Evolutionary conservation across 208 protist genomes (phyloP), one percentile per base, ranked within the genome.

Genomic region (Leishmania guyanensis): DNA sequence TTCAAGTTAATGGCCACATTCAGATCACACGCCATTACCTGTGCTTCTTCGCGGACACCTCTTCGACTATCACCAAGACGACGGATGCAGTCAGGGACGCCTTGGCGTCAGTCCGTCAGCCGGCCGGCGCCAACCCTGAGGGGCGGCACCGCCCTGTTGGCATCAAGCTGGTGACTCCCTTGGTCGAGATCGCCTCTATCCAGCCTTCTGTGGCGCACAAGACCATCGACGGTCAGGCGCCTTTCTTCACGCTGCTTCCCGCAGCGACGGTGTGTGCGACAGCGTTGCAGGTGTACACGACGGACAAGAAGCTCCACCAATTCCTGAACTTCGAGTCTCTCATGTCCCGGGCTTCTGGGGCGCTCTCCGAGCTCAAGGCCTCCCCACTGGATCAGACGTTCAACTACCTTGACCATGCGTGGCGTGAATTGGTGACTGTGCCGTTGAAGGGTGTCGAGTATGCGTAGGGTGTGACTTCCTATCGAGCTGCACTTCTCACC

Each of bases 361-460:
- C 78, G 39, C 64, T 96, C 43, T 87, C 83, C 5, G 84, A 88
- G 79, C 93, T 29, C 92, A 93, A 78, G 91, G 22, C 91, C 51
- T 86, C 81, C 22, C 72, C 90, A 26, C 82, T 98, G 75, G 86
- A 96, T 29, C 88, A 84, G 65, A 90, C 89, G 39, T 98, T 93
- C 86, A 96, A 95, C 83, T 96, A 94, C 77, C 70, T 98, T 53
- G 94, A 98, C 71, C 94, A 96, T 80, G 90, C 88, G 20, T 98
- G 94, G 93, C 86, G 93, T 46, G 92, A 92, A 17, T 39, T 83
- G 5, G 87, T 90, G 20, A 78, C 64, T 36, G 91, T 97, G 51
- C 92, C 90, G 51, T 65, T 95, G 29, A 85, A 88, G n/a, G 89
- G 84, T 70, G 90, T 94, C 17, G 83, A 89, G 51, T 96, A 96